Conservation (phyloP, 345 rosid genomes). For the Aegle marmelos region DNA sequence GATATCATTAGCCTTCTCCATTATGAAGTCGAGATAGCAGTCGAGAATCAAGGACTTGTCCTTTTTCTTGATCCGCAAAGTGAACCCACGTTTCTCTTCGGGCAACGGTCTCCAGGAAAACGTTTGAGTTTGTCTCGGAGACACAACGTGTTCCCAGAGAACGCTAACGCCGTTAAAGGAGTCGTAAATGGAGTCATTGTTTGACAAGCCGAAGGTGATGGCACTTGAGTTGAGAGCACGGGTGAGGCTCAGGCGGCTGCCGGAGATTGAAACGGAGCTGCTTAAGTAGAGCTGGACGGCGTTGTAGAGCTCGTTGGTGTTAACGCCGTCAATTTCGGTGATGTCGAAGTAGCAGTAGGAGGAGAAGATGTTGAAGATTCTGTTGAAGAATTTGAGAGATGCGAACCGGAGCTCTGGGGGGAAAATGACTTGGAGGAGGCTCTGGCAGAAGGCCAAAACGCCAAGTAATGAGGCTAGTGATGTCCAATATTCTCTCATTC, state of each 20-base stretch:
- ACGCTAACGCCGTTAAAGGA: slow-evolving; percentile 52
- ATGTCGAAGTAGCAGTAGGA: slow-evolving; percentile 84
- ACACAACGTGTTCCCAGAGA: slow-evolving; percentile 90
- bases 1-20: slow-evolving; percentile 78
- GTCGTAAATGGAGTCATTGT: slow-evolving; percentile 77
- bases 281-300: slow-evolving; percentile 96
- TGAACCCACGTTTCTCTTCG: slow-evolving; percentile 94
- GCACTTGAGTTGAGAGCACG: slow-evolving; percentile 85
- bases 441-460: slow-evolving; percentile 80
- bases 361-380: slow-evolving; percentile 53
- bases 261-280: slow-evolving; percentile 65
- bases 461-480: slow-evolving; percentile 78
- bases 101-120: slow-evolving; percentile 92
- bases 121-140: slow-evolving; percentile 69
- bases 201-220: slow-evolving; percentile 80
- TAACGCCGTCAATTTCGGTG: slow-evolving; percentile 92
- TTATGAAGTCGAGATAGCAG: slow-evolving; percentile 71
- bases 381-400: slow-evolving; percentile 49
- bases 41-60: slow-evolving; percentile 57
- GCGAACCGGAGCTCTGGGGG: slow-evolving; percentile 91
- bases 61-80: slow-evolving; percentile 64
- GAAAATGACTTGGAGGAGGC: slow-evolving; percentile 61
- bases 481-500: slow-evolving; percentile 82
- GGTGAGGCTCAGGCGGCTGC: slow-evolving; percentile 81
- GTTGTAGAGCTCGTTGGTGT: slow-evolving; percentile 98